Evolutionary conservation across 495 filamentous ascomycete species (phyloP).

Genomic region (Lineolata rhizophorae): DNA sequence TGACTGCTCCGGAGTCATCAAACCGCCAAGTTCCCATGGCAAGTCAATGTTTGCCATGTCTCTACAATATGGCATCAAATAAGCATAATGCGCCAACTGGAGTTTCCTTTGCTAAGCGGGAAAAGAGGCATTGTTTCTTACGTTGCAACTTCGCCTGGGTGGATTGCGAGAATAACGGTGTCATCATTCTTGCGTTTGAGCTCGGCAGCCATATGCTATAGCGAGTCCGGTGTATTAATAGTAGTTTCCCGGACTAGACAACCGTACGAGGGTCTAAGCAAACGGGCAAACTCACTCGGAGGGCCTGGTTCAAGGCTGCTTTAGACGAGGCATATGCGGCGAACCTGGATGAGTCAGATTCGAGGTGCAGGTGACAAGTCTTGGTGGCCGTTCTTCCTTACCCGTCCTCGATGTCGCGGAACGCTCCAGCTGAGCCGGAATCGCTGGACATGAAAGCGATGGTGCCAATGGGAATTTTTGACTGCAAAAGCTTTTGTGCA

Average conservation of each 20-base stretch:
- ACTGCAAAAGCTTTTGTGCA: constrained; percentile 27
- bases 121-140: too few species aligned
- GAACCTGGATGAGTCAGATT: constrained; percentile 14
- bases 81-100: background rate
- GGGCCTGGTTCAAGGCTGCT: constrained; percentile 32
- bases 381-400: too few species aligned
- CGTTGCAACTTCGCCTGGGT: constrained; percentile 34
- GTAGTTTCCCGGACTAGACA: too few species aligned
- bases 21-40: constrained; percentile 26
- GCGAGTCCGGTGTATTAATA: too few species aligned
- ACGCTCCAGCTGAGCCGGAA: constrained; percentile 23
- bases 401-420: constrained; percentile 32
- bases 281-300: constrained; percentile 15
- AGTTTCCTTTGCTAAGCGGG: background rate
- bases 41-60: constrained; percentile 27
- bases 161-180: constrained; percentile 29
- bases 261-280: constrained; percentile 1
- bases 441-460: constrained; percentile 32
- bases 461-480: constrained; percentile 21
- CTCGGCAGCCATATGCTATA: constrained; percentile 30
- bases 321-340: constrained; percentile 35
- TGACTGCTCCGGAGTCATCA: constrained; percentile 26
- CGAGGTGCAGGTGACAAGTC: background rate
- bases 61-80: constrained; percentile 9
- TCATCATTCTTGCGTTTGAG: constrained; percentile 22